Evolutionary conservation across 1,284 basidiomycete species (phyloP).

Genomic region (Coniophora puteana): DNA sequence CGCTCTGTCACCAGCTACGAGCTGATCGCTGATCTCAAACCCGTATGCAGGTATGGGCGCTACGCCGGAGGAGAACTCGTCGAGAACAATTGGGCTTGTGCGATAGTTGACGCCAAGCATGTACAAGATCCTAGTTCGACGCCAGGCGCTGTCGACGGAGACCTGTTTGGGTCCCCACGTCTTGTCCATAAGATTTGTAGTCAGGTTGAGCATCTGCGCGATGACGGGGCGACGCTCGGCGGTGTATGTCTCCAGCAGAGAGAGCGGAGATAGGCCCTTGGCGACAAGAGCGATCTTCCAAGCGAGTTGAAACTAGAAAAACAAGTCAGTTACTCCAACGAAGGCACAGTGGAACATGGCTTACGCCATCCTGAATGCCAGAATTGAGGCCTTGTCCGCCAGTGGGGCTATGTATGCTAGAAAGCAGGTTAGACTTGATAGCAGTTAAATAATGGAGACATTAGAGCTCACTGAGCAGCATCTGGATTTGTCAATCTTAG

Average conservation of each 20-base stretch:
- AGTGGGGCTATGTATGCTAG: constrained; percentile 18
- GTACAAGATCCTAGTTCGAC: constrained; percentile 8
- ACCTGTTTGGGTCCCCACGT: constrained; percentile 16
- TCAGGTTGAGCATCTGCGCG: constrained; percentile 11
- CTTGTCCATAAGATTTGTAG: constrained; percentile 15
- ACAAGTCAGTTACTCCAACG: too few species aligned
- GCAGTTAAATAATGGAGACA: not conserved
- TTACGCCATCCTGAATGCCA: constrained; percentile 18
- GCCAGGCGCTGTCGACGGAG: constrained; percentile 3
- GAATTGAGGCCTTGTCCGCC: constrained; percentile 20
- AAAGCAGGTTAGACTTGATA: not conserved
- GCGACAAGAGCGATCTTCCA: constrained; percentile 24
- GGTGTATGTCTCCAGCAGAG: constrained; percentile 24
- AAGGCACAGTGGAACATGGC: not conserved
- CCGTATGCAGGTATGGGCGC: not conserved
- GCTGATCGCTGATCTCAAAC: constrained; percentile 3
- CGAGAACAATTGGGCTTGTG: constrained; percentile 21
- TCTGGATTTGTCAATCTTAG: too few species aligned
- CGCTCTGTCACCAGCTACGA: constrained; percentile 7
- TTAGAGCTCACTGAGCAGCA: constrained; percentile 21
- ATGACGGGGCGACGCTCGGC: constrained; percentile 20
- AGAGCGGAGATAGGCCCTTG: constrained; percentile 17
- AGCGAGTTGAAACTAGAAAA: too few species aligned
- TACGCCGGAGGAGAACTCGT: constrained; percentile 8
- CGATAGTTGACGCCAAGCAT: constrained; percentile 28